Evolutionary conservation across 2,329 filamentous ascomycete genomes (phyloP).

Genomic region (Exophiala lecanii-corni): DNA sequence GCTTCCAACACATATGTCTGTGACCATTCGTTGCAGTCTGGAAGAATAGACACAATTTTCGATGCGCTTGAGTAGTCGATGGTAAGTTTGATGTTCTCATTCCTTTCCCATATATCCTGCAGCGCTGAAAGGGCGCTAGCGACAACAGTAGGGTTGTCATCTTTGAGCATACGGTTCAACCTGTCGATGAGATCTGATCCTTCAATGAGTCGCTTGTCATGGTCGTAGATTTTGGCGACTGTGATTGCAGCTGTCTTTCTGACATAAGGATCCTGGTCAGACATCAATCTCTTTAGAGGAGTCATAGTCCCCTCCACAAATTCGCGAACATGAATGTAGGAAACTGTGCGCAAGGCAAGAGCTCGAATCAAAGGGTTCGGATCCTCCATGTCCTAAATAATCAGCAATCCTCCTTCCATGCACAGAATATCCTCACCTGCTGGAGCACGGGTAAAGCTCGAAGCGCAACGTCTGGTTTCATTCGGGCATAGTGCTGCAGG

Average conservation of each 20-base stretch:
- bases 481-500: conserved; percentile 91
- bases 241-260: conserved; percentile 95
- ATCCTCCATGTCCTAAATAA: conserved; percentile 79
- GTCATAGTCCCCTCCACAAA: conserved; percentile 89
- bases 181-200: conserved; percentile 85
- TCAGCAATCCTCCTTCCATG: conserved; percentile 11
- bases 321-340: conserved; percentile 93
- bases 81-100: conserved; percentile 93
- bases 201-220: conserved; percentile 87
- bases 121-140: conserved; percentile 85
- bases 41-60: conserved; percentile 93
- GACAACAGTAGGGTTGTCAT: conserved; percentile 96
- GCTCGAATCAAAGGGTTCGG: conserved; percentile 87
- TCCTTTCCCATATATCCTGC: conserved; percentile 98
- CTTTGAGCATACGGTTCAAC: conserved; percentile 81
- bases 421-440: no score
- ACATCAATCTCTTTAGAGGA: conserved; percentile 75
- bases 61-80: conserved; percentile 97
- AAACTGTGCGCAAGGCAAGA: conserved; percentile 88
- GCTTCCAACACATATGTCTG: conserved; percentile 98
- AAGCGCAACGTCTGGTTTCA: conserved; percentile 88
- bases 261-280: conserved; percentile 88
- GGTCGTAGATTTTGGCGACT: conserved; percentile 96
- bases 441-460: conserved; percentile 87
- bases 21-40: conserved; percentile 95